Evolutionary conservation across 768 basidiomycete species (phyloP).

Genomic region (Russula compacta): DNA sequence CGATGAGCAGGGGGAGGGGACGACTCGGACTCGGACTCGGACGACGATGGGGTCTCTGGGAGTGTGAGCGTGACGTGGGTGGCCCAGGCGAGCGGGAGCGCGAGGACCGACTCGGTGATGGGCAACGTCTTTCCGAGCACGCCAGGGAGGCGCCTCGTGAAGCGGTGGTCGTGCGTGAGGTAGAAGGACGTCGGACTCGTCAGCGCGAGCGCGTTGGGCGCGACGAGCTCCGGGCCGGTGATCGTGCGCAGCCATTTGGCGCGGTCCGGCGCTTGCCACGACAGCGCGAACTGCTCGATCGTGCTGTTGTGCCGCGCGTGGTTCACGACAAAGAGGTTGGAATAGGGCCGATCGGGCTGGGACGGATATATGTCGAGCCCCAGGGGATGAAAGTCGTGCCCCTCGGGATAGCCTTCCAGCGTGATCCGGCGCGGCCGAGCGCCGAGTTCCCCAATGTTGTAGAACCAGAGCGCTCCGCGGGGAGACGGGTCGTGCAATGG

Average conservation of each 20-base stretch:
- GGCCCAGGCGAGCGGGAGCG: slow-evolving; percentile 51
- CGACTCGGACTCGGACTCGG: too few relatives aligned
- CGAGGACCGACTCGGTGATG: slow-evolving; percentile 45
- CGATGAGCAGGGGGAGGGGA: too few relatives aligned
- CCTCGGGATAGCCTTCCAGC: slow-evolving; percentile 43
- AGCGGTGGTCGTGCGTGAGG: slow-evolving; percentile 61
- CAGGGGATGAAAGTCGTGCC: slow-evolving; percentile 63
- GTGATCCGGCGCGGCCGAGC: slow-evolving; percentile 32
- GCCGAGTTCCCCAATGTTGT: slow-evolving; percentile 22
- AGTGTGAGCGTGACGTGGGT: slow-evolving; percentile 37
- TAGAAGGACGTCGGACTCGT: slow-evolving; percentile 63
- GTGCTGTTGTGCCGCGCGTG: slow-evolving; percentile 53
- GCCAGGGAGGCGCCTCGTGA: slow-evolving; percentile 51
- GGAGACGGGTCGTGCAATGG: slow-evolving; percentile 51
- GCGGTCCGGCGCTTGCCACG: slow-evolving; percentile 33
- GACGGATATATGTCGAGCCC: slow-evolving; percentile 54
- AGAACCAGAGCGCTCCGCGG: slow-evolving; percentile 55
- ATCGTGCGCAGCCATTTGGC: slow-evolving; percentile 55
- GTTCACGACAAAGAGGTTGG: slow-evolving; percentile 59
- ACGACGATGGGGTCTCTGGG: too few relatives aligned
- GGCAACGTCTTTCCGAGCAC: slow-evolving; percentile 43
- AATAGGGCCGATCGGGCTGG: slow-evolving; percentile 32
- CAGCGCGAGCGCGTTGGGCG: slow-evolving; percentile 59
- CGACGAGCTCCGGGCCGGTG: slow-evolving; percentile 45
- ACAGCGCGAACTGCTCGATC: slow-evolving; percentile 58